phyloP scores from a whole-genome alignment of 176 grass and related monocot genomes.

The Aegilops sharonensis region DNA sequence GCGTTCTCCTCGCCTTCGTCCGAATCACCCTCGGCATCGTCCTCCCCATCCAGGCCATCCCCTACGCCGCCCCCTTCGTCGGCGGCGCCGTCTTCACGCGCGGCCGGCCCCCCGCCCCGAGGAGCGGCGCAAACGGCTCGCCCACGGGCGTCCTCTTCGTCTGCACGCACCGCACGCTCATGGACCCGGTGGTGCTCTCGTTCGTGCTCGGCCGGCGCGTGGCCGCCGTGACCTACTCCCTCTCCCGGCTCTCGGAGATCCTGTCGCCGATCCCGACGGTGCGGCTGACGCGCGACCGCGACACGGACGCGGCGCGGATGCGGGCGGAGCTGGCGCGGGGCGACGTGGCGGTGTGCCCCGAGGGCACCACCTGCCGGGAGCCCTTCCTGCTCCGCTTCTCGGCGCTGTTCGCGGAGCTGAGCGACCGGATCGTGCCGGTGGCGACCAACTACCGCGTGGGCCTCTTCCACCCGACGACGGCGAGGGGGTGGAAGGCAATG shows the following conservation, averaged over 20 bases:
- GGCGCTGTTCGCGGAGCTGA: constrained; percentile 94
- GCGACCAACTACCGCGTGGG: constrained; percentile 83
- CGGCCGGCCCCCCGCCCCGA: constrained; percentile 40
- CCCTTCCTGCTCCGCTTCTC: constrained; percentile 89
- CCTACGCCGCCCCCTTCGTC: constrained; percentile 47
- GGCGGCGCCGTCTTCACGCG: constrained; percentile 63
- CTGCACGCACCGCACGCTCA: constrained; percentile 86
- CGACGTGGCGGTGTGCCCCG: constrained; percentile 88
- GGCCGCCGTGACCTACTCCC: constrained; percentile 78
- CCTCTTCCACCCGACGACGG: constrained; percentile 93
- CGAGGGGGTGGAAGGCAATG: constrained; percentile 94
- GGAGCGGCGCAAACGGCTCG: neutral
- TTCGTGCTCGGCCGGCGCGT: constrained; percentile 54
- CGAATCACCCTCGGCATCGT: constrained; percentile 66
- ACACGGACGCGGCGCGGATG: constrained; percentile 47
- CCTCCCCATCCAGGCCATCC: constrained; percentile 58
- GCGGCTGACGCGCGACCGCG: constrained; percentile 59
- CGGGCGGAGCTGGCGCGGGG: constrained; percentile 48
- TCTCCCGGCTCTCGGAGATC: constrained; percentile 68
- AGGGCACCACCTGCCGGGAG: constrained; percentile 95
- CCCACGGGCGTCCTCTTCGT: constrained; percentile 69
- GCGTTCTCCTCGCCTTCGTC: constrained; percentile 55
- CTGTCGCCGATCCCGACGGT: constrained; percentile 75
- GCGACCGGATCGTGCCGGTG: constrained; percentile 88
- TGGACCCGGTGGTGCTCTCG: constrained; percentile 74